Base-by-base conservation (phyloP, 805 yeast genomes). In the Torulaspora gathmanii region DNA sequence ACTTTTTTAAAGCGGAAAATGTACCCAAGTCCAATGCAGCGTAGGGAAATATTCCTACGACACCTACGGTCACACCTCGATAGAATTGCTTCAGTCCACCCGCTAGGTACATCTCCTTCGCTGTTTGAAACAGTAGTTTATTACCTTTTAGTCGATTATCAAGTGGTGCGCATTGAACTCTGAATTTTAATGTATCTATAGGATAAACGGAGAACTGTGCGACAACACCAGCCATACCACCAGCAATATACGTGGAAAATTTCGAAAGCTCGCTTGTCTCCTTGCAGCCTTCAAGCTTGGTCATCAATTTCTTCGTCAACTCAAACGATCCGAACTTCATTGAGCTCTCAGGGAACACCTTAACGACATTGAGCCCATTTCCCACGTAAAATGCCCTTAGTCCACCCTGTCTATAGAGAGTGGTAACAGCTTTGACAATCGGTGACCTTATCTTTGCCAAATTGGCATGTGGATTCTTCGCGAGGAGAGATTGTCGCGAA, bases 271-370 rank as follows among this genome's bases (percentile, higher is more conserved):
- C 77, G 1, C 83, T 65, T 2, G 83, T 75, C 58, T 84, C 90
- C 10, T 73, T 73, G 5, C 80, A 81, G 11, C 95, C 95, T 65
- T 88, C 96, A 6, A 90, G 47, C 22, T 70, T 63, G 16, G 95
- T 83, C 58, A 93, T 70, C 23, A 83, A 59, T 45, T 85, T 72
- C 58, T 93, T 93, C 0, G 90, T 82, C 4, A 88, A 77, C 64
- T 91, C 99, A 64, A 93, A 91, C 3, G 95, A 81, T 3, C 99
- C 98, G 67, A 93, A 91, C 62, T 93, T 93, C 79, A 91, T 91
- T 1, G 98, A 97, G 29, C 95, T 84, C 64, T 91, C 99, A 0
- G 99, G 99, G 60, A 93, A 87, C 16, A 91, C 96, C 63, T 91
- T 91, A 44, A 90, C 57, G n/a, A 86, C 87, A 63, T 93, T 93